These are phyloP conservation scores for Xerocomellus chrysenteron DNA, from an alignment of 768 basidiomycete species.

Conservation along the genomic window DNA sequence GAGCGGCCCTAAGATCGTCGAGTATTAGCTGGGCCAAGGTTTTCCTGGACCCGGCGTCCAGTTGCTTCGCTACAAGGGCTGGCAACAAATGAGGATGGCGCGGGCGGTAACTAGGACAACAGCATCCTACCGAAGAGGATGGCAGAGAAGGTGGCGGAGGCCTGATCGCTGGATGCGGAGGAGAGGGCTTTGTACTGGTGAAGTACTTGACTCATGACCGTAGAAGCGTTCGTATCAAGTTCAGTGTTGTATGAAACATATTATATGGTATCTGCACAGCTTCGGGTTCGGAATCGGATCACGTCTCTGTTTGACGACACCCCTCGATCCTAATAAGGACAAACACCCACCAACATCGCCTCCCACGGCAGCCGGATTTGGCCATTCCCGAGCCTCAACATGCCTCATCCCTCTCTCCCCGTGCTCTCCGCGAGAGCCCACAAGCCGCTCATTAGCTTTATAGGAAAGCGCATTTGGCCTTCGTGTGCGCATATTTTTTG, in stretches of 20 bases:
- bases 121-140: constrained; percentile 15
- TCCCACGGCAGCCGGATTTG: constrained; percentile 1
- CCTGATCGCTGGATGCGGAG: constrained; percentile 5
- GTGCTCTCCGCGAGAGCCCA: constrained; percentile 43
- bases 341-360: constrained; percentile 16
- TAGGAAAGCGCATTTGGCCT: constrained; percentile 58
- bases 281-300: constrained; percentile 6
- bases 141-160: constrained; percentile 8
- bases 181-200: constrained; percentile 21
- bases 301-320: constrained; percentile 17
- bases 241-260: neutral
- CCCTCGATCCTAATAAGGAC: constrained; percentile 19
- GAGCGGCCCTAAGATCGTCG: constrained; percentile 50
- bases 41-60: constrained; percentile 45
- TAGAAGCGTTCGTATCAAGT: neutral
- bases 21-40: constrained; percentile 59
- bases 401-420: constrained; percentile 37
- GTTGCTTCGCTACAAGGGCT: constrained; percentile 17
- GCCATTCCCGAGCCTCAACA: neutral
- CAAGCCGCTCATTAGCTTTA: constrained; percentile 61
- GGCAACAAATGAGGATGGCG: constrained; percentile 4
- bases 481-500: constrained; percentile 34
- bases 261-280: constrained; percentile 15
- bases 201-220: constrained; percentile 16
- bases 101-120: constrained; percentile 6